Conservation (phyloP, 2,329 filamentous ascomycete species). For the Sporothrix euskadiensis region DNA sequence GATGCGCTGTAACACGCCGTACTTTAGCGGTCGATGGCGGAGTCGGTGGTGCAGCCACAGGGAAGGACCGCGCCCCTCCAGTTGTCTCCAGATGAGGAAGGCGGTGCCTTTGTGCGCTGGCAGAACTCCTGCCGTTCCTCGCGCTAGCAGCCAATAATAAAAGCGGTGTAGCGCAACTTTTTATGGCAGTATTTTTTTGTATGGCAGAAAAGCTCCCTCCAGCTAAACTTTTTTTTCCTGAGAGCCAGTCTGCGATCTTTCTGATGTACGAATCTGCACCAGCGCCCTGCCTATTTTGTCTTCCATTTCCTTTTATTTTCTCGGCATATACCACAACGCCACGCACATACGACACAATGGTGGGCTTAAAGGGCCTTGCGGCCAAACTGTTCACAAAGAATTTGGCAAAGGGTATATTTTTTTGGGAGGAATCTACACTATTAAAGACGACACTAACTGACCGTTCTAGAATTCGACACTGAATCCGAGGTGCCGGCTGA, state of each 20-base stretch:
- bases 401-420: conserved; percentile 58
- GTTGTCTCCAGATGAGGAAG: conserved; percentile 13
- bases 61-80: background rate
- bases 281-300: background rate
- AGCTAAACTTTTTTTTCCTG: conserved; percentile 26
- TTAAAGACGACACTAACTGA: background rate
- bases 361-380: conserved; percentile 50
- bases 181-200: conserved; percentile 24
- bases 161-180: conserved; percentile 32
- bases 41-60: background rate
- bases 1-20: background rate
- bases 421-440: background rate
- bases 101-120: conserved; percentile 25
- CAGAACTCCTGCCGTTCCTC: conserved; percentile 20
- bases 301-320: background rate
- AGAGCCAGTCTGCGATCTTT: background rate
- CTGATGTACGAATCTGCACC: background rate
- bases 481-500: conserved; percentile 63
- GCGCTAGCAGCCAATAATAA: background rate
- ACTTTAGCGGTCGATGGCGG: background rate
- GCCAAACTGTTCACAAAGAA: conserved; percentile 65
- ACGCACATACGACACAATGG: conserved; percentile 46
- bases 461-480: conserved; percentile 71
- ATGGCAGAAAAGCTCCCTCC: conserved; percentile 8
- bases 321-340: background rate